phyloP scores from a whole-genome alignment of 371 early-diverging fungal species.

The Dipsacomyces acuminosporus region DNA sequence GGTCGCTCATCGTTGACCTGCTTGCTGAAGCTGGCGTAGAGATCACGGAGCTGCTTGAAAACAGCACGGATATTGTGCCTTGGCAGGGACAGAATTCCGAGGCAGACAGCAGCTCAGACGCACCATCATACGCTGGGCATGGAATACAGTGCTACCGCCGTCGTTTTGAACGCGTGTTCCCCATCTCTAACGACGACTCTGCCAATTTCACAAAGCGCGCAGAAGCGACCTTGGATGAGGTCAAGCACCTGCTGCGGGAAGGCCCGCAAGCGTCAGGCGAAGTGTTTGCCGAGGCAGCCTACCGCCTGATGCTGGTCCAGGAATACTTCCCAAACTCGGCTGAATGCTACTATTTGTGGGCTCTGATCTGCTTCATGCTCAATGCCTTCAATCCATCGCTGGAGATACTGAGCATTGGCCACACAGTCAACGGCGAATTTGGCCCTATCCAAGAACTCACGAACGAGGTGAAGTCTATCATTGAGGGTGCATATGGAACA shows the following conservation, averaged over 20 bases:
- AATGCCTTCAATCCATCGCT: slow-evolving; percentile 35
- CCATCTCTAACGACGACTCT: slow-evolving; percentile 20
- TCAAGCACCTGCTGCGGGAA: slow-evolving; percentile 35
- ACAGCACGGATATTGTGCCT: slow-evolving; percentile 23
- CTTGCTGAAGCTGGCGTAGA: slow-evolving; percentile 42
- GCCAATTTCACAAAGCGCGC: slow-evolving; percentile 8
- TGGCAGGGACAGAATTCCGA: slow-evolving; percentile 10
- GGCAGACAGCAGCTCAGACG: background rate
- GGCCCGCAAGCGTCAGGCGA: slow-evolving; percentile 18
- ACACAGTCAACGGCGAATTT: slow-evolving; percentile 23
- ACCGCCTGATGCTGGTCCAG: slow-evolving; percentile 34
- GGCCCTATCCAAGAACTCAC: slow-evolving; percentile 27
- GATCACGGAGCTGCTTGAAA: slow-evolving; percentile 17
- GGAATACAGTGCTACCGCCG: slow-evolving; percentile 37
- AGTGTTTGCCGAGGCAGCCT: slow-evolving; percentile 31
- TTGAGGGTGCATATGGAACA: slow-evolving; percentile 24
- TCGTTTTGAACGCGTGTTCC: slow-evolving; percentile 29
- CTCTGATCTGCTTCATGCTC: slow-evolving; percentile 45
- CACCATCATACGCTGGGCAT: slow-evolving; percentile 5
- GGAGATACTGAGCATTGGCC: slow-evolving; percentile 34
- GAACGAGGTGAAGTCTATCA: slow-evolving; percentile 15
- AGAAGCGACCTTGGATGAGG: slow-evolving; percentile 22
- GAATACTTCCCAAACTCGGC: slow-evolving; percentile 45
- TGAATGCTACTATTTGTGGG: slow-evolving; percentile 49
- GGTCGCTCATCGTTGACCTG: slow-evolving; percentile 19